Percentiles rank a stretch among this genome's conserved stretches.
phyloP scores from a whole-genome alignment of 345 rosid species.

The Syzygium oleosum region DNA sequence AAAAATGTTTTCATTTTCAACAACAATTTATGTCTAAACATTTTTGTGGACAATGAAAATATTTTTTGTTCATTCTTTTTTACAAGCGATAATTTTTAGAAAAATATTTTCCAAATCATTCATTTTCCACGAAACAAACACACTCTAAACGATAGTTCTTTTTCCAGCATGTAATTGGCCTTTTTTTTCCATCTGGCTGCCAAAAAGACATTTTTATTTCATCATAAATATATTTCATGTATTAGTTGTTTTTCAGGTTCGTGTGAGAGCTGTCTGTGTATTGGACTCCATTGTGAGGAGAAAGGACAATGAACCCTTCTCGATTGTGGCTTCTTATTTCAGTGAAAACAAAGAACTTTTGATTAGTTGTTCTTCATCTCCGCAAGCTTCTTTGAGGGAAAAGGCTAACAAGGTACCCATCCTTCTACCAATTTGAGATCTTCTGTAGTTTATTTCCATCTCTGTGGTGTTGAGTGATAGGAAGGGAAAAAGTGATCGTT shows the following conservation, averaged over 20 bases:
- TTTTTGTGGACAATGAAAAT: too few species aligned
- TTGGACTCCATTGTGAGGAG: conserved; percentile 86
- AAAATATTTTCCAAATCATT: too few species aligned
- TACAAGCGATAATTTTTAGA: too few species aligned
- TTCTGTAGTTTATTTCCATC: neutral
- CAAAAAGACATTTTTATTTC: neutral
- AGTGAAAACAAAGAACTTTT: conserved; percentile 56
- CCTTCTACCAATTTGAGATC: neutral
- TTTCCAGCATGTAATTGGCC: neutral
- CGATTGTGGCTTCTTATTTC: conserved; percentile 61
- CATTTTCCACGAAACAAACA: too few species aligned
- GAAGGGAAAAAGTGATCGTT: neutral
- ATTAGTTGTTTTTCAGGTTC: conserved; percentile 36
- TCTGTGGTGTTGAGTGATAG: neutral
- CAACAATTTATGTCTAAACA: too few species aligned
- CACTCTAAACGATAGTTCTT: neutral
- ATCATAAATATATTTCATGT: neutral
- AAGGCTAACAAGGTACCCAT: conserved; percentile 68
- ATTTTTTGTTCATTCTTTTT: too few species aligned
- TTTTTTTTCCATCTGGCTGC: neutral
- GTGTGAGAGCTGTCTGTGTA: conserved; percentile 83
- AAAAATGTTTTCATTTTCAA: too few species aligned
- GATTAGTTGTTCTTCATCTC: conserved; percentile 69
- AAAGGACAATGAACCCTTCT: conserved; percentile 60
- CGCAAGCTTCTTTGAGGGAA: conserved; percentile 83